Conservation (phyloP, 768 basidiomycete species). For the Zangia roseola region DNA sequence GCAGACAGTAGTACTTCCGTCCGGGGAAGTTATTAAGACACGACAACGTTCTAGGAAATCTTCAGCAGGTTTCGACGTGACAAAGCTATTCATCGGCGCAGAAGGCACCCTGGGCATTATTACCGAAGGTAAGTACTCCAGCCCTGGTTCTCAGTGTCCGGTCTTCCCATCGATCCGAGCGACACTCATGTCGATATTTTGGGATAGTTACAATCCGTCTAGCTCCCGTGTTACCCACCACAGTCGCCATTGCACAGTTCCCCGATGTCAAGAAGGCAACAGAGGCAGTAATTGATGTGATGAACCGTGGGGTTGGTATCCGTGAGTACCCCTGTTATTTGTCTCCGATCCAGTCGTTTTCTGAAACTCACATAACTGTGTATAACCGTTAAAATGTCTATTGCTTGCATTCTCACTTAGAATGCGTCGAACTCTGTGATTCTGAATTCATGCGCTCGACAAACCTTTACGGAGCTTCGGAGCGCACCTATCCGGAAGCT, state of each 20-base stretch:
- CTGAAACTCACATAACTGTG: background rate
- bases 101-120: constrained; percentile 83
- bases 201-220: constrained; percentile 71
- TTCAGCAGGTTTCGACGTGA: constrained; percentile 83
- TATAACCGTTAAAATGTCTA: background rate
- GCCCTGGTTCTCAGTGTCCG: background rate
- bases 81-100: constrained; percentile 85
- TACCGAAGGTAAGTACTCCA: constrained; percentile 60
- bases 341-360: background rate
- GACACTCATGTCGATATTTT: background rate
- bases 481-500: constrained; percentile 54
- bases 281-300: constrained; percentile 69
- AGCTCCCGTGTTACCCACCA: constrained; percentile 78
- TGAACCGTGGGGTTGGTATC: constrained; percentile 71
- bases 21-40: constrained; percentile 89
- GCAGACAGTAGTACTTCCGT: constrained; percentile 86
- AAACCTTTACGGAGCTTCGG: constrained; percentile 54
- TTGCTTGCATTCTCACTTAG: constrained; percentile 32
- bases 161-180: background rate
- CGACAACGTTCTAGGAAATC: constrained; percentile 76
- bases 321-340: constrained; percentile 45
- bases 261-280: constrained; percentile 72
- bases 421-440: constrained; percentile 86
- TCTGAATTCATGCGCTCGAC: constrained; percentile 62
- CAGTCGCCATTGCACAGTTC: constrained; percentile 81